Evolutionary conservation across 2,329 filamentous ascomycete genomes (phyloP).

Genomic region (Pestalotiopsis sp.): DNA sequence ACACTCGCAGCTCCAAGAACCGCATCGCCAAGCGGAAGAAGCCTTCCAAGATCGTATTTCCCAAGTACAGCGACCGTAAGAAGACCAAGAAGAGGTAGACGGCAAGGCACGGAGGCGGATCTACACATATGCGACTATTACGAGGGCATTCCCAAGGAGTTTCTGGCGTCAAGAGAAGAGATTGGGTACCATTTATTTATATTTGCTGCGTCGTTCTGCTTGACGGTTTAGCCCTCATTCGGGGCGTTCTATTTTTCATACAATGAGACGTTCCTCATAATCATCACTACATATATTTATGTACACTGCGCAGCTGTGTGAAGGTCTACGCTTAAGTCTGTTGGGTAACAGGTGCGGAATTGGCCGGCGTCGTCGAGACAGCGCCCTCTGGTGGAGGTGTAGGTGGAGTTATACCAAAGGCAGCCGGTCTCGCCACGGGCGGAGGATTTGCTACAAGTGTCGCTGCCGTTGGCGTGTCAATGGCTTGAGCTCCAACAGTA

Average conservation of each 20-base stretch:
- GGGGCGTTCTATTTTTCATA: slow-evolving; percentile 6
- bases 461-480: neutral
- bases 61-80: slow-evolving; percentile 56
- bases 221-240: neutral
- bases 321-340: neutral
- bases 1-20: slow-evolving; percentile 45
- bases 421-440: neutral
- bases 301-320: slow-evolving; percentile 1
- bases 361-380: neutral
- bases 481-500: neutral
- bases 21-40: slow-evolving; percentile 59
- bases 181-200: slow-evolving; percentile 2
- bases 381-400: neutral
- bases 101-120: neutral
- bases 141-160: slow-evolving; percentile 7
- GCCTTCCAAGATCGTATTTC: slow-evolving; percentile 63
- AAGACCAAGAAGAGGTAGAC: slow-evolving; percentile 39
- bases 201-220: neutral
- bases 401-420: neutral
- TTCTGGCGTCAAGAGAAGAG: neutral
- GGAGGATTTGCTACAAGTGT: neutral
- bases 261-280: slow-evolving; percentile 1
- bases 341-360: neutral
- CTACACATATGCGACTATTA: neutral
- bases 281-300: slow-evolving; percentile 3